A percentile compares a stretch with the other conserved stretches of the same genome.
These are phyloP conservation scores for Bacidia rubella DNA, from an alignment of 495 filamentous ascomycete genomes.

Conservation along the genomic window DNA sequence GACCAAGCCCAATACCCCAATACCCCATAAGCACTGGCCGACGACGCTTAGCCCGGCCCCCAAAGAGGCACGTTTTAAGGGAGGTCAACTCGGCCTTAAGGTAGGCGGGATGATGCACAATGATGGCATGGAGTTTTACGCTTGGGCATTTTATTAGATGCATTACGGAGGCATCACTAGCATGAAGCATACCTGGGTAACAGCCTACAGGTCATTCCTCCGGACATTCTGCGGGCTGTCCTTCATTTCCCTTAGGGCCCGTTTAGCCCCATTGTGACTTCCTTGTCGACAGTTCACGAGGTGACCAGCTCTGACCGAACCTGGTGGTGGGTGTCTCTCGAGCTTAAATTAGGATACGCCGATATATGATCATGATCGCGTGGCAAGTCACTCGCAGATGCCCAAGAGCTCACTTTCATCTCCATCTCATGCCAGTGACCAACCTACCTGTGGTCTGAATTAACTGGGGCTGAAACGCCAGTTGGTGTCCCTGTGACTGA, in stretches of 20 bases:
- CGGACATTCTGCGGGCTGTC: neutral
- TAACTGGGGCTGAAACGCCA: neutral
- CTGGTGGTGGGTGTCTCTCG: too few species aligned
- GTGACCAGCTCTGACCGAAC: neutral
- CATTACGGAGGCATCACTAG: too few species aligned
- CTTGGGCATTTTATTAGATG: too few species aligned
- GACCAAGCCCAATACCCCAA: too few species aligned
- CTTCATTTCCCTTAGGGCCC: conserved; percentile 2
- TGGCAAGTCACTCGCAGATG: neutral
- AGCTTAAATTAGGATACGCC: too few species aligned
- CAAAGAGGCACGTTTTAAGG: neutral
- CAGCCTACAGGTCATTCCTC: too few species aligned
- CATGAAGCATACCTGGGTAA: neutral
- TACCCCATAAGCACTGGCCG: neutral
- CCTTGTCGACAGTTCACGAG: neutral
- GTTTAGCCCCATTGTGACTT: neutral
- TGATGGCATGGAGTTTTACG: neutral
- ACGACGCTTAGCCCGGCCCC: neutral
- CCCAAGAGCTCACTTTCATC: neutral
- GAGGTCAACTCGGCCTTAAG: neutral
- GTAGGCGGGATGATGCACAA: neutral
- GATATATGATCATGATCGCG: neutral
- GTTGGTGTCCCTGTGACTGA: neutral
- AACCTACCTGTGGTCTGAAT: neutral
- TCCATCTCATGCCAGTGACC: neutral